Evolutionary conservation across 2,329 filamentous ascomycete species (phyloP).

Genomic region (Beauveria sp.): DNA sequence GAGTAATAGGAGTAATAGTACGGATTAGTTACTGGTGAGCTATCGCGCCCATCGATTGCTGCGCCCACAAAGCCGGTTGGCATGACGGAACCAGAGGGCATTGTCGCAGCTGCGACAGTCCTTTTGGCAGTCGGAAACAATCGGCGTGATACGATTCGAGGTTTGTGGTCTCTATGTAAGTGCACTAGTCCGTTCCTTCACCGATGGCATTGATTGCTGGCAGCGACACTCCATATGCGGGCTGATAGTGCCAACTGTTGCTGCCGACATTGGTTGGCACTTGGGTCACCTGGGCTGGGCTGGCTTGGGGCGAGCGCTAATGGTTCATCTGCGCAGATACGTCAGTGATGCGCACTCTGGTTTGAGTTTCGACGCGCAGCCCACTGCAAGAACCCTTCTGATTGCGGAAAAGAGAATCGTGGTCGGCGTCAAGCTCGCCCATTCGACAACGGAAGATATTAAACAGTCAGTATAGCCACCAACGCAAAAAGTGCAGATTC

Average conservation of each 20-base stretch:
- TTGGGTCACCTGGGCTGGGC: not conserved
- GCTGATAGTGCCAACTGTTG: not conserved
- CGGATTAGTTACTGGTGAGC: not conserved
- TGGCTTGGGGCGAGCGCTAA: slow-evolving; percentile 5
- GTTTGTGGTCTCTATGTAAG: not conserved
- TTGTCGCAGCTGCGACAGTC: not conserved
- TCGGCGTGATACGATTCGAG: not conserved
- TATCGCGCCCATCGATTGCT: not conserved
- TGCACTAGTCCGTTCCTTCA: not conserved
- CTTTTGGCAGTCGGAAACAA: not conserved
- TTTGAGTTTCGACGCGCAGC: not conserved
- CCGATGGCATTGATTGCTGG: not conserved
- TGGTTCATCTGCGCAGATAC: not conserved
- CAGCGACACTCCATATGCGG: not conserved
- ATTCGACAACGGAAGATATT: not conserved
- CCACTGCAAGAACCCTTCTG: not conserved
- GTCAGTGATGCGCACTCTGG: not conserved
- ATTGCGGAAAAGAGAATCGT: not conserved
- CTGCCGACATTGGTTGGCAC: not conserved
- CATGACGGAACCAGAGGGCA: not conserved
- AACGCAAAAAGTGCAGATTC: not conserved
- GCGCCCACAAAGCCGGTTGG: not conserved
- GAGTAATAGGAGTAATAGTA: not conserved
- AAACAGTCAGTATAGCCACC: not conserved
- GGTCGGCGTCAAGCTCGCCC: not conserved